Evolutionary conservation across 306 rosid species (phyloP), one percentile per base, ranked within the genome.

Genomic region (Cyamopsis tetragonoloba): DNA sequence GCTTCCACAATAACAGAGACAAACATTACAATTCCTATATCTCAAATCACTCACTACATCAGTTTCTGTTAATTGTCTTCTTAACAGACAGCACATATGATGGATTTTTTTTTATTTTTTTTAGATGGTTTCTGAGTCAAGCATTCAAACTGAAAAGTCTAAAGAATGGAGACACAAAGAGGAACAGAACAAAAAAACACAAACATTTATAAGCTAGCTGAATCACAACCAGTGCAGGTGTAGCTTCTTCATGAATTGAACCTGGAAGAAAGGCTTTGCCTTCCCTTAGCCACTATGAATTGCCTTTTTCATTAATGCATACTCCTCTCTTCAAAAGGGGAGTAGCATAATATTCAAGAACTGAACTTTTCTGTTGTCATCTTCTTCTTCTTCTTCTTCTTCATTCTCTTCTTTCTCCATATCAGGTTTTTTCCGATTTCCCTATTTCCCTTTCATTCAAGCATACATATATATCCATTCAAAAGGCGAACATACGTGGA

Each of bases 211-310:
- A 11, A 23, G 0, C 34, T 6, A 44, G 18, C 65, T 56, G 32
- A 66, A 39, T 19, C 12, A 57, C n/a, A n/a, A n/a, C 42, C 62
- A 34, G 75, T 44, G 51, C 32, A 44, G 74, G 47, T 24, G 47
- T 68, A 80, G 62, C 49, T 19, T 34, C 49, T 19, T 34, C 57
- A 9, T 46, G 72, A 75, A 53, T 43, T 14, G 67, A 69, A 86
- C 44, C 89, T 64, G 92, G 92, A 84, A 86, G 92, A 88, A 86
- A 86, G 96, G 89, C 92, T 68, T 86, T 31, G 84, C 96, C 92
- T 86, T 71, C 96, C 92, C 86, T 84, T 54, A 84, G 96, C 92
- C 89, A 77, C 35, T 41, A 48, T 82, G 92, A 86, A 80, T 88
- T 88, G 96, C 96, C 96, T 72, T 76, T 70, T 61, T n/a, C n/a